phyloP scores from a whole-genome alignment of 2,329 filamentous ascomycete species.

The Beauveria rudraprayagi region DNA sequence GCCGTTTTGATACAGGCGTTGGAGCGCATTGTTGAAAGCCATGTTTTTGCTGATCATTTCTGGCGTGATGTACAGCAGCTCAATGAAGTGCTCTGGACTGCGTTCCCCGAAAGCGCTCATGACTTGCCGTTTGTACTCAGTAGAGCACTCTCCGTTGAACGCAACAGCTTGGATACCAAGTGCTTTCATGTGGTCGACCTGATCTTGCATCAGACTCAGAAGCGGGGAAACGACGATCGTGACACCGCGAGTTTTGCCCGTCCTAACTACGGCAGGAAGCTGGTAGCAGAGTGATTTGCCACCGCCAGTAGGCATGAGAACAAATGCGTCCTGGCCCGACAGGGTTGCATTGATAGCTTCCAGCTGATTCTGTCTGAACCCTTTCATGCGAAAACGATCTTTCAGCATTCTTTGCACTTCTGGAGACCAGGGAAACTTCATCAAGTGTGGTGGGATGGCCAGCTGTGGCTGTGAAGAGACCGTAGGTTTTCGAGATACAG shows the following conservation, averaged over 20 bases:
- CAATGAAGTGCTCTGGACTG: constrained; percentile 66
- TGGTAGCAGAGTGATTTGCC: constrained; percentile 98
- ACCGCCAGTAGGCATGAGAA: constrained; percentile 95
- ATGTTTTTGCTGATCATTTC: constrained; percentile 89
- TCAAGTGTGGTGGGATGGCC: constrained; percentile 43
- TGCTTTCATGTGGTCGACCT: constrained; percentile 72
- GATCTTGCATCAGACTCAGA: constrained; percentile 94
- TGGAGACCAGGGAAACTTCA: constrained; percentile 71
- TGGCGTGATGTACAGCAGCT: constrained; percentile 90
- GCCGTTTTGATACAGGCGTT: constrained; percentile 56
- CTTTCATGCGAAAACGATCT: constrained; percentile 73
- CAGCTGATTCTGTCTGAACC: constrained; percentile 85
- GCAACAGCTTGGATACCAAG: constrained; percentile 71
- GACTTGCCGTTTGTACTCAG: constrained; percentile 56
- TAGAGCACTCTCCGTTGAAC: constrained; percentile 68
- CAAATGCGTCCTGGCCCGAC: constrained; percentile 79
- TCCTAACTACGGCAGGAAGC: constrained; percentile 74
- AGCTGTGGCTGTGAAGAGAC: constrained; percentile 17
- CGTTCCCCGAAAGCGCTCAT: constrained; percentile 53
- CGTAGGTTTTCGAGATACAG: constrained; percentile 22
- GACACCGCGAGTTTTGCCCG: constrained; percentile 74
- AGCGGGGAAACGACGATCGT: constrained; percentile 93
- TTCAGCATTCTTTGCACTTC: constrained; percentile 77
- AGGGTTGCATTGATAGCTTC: constrained; percentile 95
- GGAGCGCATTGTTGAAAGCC: constrained; percentile 57